Base-by-base conservation (phyloP, 495 filamentous ascomycete species). In the Neurospora tetraspora region DNA sequence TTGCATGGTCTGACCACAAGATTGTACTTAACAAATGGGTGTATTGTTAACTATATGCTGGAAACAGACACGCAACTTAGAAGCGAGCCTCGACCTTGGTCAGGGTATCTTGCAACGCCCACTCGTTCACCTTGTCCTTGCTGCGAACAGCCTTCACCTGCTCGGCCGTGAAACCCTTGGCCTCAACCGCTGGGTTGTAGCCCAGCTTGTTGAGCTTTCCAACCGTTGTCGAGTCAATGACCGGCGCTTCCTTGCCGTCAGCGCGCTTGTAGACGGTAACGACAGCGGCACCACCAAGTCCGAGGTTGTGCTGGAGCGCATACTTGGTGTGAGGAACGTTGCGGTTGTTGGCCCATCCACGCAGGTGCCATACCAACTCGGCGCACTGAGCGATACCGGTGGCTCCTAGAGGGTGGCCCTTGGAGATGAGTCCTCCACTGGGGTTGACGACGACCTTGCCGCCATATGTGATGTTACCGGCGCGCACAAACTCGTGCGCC, bases 331-430 rank as follows among this genome's bases (percentile, higher is more conserved):
- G 87, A 18, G 86, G 82, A 9, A 94, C 88, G 10, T 89, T 82
- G 36, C 96, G 86, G 82, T 99, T 98, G 77, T 94, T 97, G 12
- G 95, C 96, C 96, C 96, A 98, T 4, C 96, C 96, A 68, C 96
- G 85, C 78, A 99, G 84, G 75, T 99, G 96, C 96, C 96, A 99
- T 31, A 96, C 93, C 47, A 99, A 81, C 83, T 99, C 96, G 3
- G 96, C 93, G 77, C 94, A 97, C 82, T 99, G 96, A 16, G 96
- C 96, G 53, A 99, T 83, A 40, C 96, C 96, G 1, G 92, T 96
- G 0, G 96, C 96, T 7, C 96, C 96, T 11, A 99, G 87, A 1
- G 96, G 96, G 80, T 99, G 96, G 38, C 96, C 96, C 83, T 99
- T 99, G 69, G 91, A 94, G 73, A 98, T 98, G 8, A 99, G 87